A percentile compares a stretch with the other conserved stretches of the same genome.
Conservation (phyloP, 2,329 filamentous ascomycete species). For the Fusarium sp. region DNA sequence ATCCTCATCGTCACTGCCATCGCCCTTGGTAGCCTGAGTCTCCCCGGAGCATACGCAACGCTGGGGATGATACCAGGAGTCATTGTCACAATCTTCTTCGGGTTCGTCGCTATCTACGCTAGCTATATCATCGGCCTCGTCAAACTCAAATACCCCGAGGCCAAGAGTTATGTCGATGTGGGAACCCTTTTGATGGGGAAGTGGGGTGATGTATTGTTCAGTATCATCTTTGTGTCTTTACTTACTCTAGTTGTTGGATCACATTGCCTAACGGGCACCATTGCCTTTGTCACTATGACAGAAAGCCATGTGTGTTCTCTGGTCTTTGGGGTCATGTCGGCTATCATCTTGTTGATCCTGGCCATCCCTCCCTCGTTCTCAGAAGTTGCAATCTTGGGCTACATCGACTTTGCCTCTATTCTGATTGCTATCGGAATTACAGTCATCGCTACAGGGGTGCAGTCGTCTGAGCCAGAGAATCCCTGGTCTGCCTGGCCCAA, state of each 20-base stretch:
- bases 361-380: slow-evolving; percentile 56
- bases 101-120: not conserved
- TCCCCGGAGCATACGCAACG: not conserved
- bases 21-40: not conserved
- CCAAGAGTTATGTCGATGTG: not conserved
- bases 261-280: not conserved
- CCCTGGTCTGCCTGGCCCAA: slow-evolving; percentile 13
- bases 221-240: not conserved
- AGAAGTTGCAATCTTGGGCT: slow-evolving; percentile 45
- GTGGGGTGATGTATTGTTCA: not conserved
- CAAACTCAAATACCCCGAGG: not conserved
- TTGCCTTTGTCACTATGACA: not conserved
- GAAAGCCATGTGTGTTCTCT: not conserved
- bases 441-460: slow-evolving; percentile 2
- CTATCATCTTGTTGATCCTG: slow-evolving; percentile 51
- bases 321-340: slow-evolving; percentile 52
- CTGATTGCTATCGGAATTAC: slow-evolving; percentile 59
- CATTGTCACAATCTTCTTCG: not conserved
- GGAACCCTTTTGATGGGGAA: not conserved
- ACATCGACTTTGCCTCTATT: slow-evolving; percentile 67
- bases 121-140: not conserved
- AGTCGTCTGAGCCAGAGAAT: not conserved
- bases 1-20: not conserved
- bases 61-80: not conserved
- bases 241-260: not conserved